A percentile compares a stretch with the other conserved stretches of the same genome.
Conservation (phyloP, 345 rosid genomes). For the Salix brachista region DNA sequence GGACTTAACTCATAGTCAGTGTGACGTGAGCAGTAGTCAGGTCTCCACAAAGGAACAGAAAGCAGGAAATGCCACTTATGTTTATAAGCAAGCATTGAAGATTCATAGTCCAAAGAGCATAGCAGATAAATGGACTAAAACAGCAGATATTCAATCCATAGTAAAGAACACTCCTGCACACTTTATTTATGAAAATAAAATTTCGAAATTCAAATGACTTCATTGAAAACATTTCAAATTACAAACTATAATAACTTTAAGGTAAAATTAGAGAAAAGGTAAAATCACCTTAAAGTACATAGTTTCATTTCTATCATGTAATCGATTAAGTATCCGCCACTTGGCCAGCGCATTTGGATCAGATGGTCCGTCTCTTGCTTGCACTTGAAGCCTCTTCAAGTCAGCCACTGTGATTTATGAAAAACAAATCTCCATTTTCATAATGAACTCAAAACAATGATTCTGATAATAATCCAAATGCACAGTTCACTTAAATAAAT, state of each 20-base stretch:
- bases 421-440: conserved; percentile 8
- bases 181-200: no score
- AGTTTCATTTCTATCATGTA: conserved; percentile 95
- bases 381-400: conserved; percentile 85
- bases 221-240: neutral
- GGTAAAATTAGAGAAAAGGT: neutral
- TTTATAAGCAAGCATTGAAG: neutral
- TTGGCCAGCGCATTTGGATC: conserved; percentile 90
- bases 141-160: neutral
- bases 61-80: neutral
- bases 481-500: neutral
- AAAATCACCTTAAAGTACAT: conserved; percentile 76
- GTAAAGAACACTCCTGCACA: neutral
- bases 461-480: no score
- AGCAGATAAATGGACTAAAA: neutral
- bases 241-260: neutral
- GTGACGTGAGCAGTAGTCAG: neutral
- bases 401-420: conserved; percentile 57
- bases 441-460: neutral
- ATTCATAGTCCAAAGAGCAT: neutral
- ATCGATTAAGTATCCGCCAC: conserved; percentile 92
- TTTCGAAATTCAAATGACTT: neutral
- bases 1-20: neutral
- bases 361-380: conserved; percentile 90
- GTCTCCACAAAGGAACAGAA: neutral